Percentiles rank a stretch among this genome's conserved stretches.
Evolutionary conservation across 2,329 filamentous ascomycete genomes (phyloP).

Genomic region (Trichoderma cornu-damae): DNA sequence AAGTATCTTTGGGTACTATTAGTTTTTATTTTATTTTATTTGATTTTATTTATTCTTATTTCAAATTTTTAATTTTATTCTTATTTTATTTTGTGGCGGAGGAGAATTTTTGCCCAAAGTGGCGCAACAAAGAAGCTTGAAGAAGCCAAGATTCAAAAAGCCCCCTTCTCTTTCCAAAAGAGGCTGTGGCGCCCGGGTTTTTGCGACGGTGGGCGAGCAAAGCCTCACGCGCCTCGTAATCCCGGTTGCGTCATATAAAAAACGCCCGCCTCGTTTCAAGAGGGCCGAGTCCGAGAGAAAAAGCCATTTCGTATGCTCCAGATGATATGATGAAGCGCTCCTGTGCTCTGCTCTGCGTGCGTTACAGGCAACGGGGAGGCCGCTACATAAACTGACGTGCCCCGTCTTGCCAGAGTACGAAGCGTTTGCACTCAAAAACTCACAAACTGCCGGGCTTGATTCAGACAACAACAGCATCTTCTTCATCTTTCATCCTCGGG

Average conservation of each 20-base stretch:
- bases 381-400: too few species aligned
- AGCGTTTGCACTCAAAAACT: too few species aligned
- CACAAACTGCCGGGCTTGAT: too few species aligned
- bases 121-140: neutral
- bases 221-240: constrained; percentile 5
- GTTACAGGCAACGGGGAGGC: too few species aligned
- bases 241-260: neutral
- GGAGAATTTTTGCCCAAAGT: too few species aligned
- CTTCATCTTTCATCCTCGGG: neutral
- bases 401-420: constrained; percentile 2
- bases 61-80: too few species aligned
- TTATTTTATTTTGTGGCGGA: too few species aligned
- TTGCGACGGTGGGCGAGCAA: neutral
- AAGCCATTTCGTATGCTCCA: neutral
- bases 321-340: neutral
- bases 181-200: neutral
- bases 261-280: constrained; percentile 5
- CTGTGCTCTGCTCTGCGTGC: too few species aligned
- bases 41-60: too few species aligned
- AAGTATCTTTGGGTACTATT: too few species aligned
- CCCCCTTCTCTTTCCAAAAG: neutral
- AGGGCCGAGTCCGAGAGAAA: neutral
- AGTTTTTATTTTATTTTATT: too few species aligned
- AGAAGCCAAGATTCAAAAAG: too few species aligned
- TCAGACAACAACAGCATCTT: neutral